Evolutionary conservation across 2,329 filamentous ascomycete species (phyloP), one percentile per base, ranked within the genome.

Genomic region (Thyridium curvatum): DNA sequence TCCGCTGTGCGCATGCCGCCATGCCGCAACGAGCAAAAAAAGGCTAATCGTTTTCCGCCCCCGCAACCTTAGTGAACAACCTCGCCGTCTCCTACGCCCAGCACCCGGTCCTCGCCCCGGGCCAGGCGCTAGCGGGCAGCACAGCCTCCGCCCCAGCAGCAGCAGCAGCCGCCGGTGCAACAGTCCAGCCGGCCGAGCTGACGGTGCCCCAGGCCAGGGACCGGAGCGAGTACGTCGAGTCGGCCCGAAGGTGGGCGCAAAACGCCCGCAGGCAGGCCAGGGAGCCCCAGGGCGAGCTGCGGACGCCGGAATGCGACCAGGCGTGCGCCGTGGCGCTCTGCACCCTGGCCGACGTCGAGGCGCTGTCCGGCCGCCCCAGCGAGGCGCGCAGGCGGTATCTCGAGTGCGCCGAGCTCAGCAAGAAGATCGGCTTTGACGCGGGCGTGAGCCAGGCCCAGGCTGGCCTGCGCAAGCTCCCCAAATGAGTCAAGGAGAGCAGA

Each of bases 301-400:
- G 86, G 31, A 86, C 79, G 3, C 72, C 82, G 36, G 87, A 94
- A 54, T 96, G 91, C 54, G 88, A 94, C 56, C 61, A 84, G 40
- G 86, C 84, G 2, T 96, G 90, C 53, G 84, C 84, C 3, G 84
- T 84, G 6, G 85, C 90, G 8, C 79, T 86, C n/a, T 85, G 87
- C 59, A 94, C 94, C 55, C 74, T 95, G 38, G 91, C 82, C 17
- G 86, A 94, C 51, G 82, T 96, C 49, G 83, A 86, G 1, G 79
- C 85, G 47, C 82, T 93, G 74, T 64, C 81, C 43, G 82, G 84
- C 2, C 74, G 85, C 50, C 52, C 69, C 2, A 65, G 66, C 4
- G 72, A 84, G 47, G 89, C 91, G 2, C 72, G 72, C 51, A 71
- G 69, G 49, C 76, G 75, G 53, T 95, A 86, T 54, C 64, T 72